Base-by-base conservation (phyloP, 1,139 yeast genomes). In the Saccharomyces hybrid region DNA sequence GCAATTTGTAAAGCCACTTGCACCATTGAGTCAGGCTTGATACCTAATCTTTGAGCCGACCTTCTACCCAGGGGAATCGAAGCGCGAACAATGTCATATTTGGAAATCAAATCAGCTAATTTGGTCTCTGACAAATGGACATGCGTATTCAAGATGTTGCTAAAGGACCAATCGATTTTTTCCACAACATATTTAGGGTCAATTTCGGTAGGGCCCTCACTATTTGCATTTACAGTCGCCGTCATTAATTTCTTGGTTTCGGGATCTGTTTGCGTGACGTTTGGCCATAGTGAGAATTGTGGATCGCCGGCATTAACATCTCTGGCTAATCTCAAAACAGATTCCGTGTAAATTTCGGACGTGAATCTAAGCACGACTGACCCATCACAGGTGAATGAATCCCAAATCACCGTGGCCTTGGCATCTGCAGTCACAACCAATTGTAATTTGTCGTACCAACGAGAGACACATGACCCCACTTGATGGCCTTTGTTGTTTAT, bases 391-490 rank as follows among this genome's bases (percentile, higher is more conserved):
- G 86, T 80, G 46, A 86, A 80, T 2, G 88, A 83, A 56, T 80
- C 83, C 88, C 91, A 86, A 38, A 84, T 84, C 28, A 86, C 80
- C 13, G 90, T 90, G 1, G 90, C 90, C 50, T 83, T 84, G 0
- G 89, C 79, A 66, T 85, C 86, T 51, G 76, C 75, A 1, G 91
- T 83, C 9, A 86, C 82, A 38, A 86, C 77, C 48, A 86, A 66
- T 66, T 86, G 91, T 53, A 86, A 70, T 66, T 86, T 86, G 67
- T 86, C 95, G 66, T 84, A 86, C 88, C 91, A 86, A 63, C 95
- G 75, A 9, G 87, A 83, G 23, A 85, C 81, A 72, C 93, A 86
- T 1, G 89, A 81, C 16, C 95, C 95, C 13, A 78, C 73, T 70
- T 86, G 93, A 52, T 82, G 74, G 58, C 86, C 87, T 25, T 74